A percentile compares a stretch with the other conserved stretches of the same genome.
These are phyloP conservation scores for Aspergillus viridinutans DNA, from an alignment of 2,329 filamentous ascomycete species.

Conservation along the genomic window DNA sequence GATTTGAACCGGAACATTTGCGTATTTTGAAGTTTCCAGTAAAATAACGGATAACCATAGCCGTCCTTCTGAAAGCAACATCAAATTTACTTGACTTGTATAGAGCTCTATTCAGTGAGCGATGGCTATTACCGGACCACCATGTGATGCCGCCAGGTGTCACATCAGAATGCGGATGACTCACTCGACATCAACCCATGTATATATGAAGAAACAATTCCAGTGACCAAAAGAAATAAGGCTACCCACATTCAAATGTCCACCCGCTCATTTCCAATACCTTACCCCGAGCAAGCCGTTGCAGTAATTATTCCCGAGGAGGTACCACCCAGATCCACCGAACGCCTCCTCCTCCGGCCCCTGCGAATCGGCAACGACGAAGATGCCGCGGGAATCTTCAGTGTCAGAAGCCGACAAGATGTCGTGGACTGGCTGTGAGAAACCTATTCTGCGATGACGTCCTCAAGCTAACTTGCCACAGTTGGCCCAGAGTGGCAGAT, in stretches of 20 bases:
- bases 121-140: too few relatives aligned
- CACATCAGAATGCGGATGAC: not conserved
- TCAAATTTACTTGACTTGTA: not conserved
- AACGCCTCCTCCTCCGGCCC: constrained; percentile 18
- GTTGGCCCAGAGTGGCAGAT: constrained; percentile 12
- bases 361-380: constrained; percentile 6
- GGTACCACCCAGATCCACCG: constrained; percentile 5
- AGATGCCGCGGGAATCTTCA: constrained; percentile 20
- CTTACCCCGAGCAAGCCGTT: not conserved
- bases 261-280: not conserved
- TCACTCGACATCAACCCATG: not conserved
- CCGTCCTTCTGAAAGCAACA: too few relatives aligned
- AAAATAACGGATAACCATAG: too few relatives aligned
- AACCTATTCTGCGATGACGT: not conserved
- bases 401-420: constrained; percentile 19
- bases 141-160: not conserved
- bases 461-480: not conserved
- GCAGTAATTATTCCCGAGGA: not conserved
- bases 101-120: too few relatives aligned
- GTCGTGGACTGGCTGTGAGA: constrained; percentile 27
- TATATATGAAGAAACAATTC: not conserved
- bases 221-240: not conserved
- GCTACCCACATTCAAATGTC: not conserved
- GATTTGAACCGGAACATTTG: too few relatives aligned
- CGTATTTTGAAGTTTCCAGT: too few relatives aligned